Percentiles rank a stretch among this genome's conserved stretches.
These are phyloP conservation scores for Stylonectria norvegica DNA, from an alignment of 2,329 filamentous ascomycete species.

Conservation along the genomic window DNA sequence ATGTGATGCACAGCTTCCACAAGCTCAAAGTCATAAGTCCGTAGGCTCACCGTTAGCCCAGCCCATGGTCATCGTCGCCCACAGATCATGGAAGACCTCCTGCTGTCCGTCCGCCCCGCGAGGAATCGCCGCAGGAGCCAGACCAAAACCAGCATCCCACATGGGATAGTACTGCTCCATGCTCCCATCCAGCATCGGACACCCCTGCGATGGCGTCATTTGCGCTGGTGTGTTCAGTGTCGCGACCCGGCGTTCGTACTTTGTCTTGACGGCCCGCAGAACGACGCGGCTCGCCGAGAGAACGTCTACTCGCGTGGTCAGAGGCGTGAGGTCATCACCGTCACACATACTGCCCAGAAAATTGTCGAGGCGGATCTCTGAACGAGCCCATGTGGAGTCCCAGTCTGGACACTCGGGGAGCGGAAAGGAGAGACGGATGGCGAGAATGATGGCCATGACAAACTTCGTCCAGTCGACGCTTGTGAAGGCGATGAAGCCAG, in stretches of 20 bases:
- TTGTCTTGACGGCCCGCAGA: conserved; percentile 43
- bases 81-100: conserved; percentile 41
- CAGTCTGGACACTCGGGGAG: conserved; percentile 35
- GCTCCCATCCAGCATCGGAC: conserved; percentile 52
- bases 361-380: conserved; percentile 36
- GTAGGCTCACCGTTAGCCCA: conserved; percentile 34
- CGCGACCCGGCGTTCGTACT: conserved; percentile 42
- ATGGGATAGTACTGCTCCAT: conserved; percentile 43
- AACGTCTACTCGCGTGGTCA: conserved; percentile 37
- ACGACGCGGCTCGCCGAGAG: conserved; percentile 45
- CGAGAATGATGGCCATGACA: conserved; percentile 40
- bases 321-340: conserved; percentile 19
- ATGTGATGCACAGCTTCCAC: too few relatives aligned
- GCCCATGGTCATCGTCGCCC: conserved; percentile 47
- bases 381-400: conserved; percentile 37
- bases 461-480: conserved; percentile 43
- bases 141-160: conserved; percentile 41
- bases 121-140: conserved; percentile 8
- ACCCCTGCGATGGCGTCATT: conserved; percentile 30
- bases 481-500: conserved; percentile 36
- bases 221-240: conserved; percentile 26
- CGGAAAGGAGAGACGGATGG: conserved; percentile 46
- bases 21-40: too few relatives aligned
- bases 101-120: conserved; percentile 15
- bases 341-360: conserved; percentile 38